Percentiles rank a stretch among this genome's conserved stretches.
Conservation (phyloP, 441 rosid species). For the Populus hybrid region DNA sequence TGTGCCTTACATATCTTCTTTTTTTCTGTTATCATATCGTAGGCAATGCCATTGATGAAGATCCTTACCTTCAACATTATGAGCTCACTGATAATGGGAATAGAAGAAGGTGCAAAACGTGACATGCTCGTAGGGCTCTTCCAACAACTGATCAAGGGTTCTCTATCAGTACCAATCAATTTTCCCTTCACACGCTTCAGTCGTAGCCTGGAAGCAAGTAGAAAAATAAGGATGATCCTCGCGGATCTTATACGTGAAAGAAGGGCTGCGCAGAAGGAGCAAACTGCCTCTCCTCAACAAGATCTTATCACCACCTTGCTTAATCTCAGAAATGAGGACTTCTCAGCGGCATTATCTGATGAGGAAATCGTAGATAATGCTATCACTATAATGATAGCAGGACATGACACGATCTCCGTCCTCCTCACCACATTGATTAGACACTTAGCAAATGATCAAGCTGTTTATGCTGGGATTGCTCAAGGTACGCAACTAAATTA, state of each 20-base stretch:
- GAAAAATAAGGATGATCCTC: too few species aligned
- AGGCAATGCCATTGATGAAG: conserved; percentile 34
- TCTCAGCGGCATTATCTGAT: neutral
- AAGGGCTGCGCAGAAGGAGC: too few species aligned
- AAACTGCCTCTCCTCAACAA: conserved; percentile 14
- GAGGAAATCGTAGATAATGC: conserved; percentile 31
- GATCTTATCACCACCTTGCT: conserved; percentile 32
- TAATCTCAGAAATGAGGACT: conserved; percentile 1
- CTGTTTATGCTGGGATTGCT: conserved; percentile 11
- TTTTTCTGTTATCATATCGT: neutral
- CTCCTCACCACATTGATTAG: conserved; percentile 21
- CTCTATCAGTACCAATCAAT: conserved; percentile 14
- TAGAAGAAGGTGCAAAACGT: conserved; percentile 19
- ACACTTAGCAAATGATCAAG: conserved; percentile 22
- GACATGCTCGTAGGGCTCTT: conserved; percentile 16
- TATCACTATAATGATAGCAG: conserved; percentile 19
- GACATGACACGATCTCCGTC: conserved; percentile 29
- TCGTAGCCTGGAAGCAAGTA: too few species aligned
- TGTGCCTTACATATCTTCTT: too few species aligned
- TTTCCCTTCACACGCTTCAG: too few species aligned
- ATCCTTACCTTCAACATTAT: conserved; percentile 31
- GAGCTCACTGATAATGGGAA: conserved; percentile 29
- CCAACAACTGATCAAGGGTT: conserved; percentile 17
- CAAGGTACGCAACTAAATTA: conserved; percentile 20
- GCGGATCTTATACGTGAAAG: too few species aligned